These are phyloP conservation scores for Arthrobotrys entomopaga DNA, from an alignment of 2,329 filamentous ascomycete genomes.

Conservation along the genomic window DNA sequence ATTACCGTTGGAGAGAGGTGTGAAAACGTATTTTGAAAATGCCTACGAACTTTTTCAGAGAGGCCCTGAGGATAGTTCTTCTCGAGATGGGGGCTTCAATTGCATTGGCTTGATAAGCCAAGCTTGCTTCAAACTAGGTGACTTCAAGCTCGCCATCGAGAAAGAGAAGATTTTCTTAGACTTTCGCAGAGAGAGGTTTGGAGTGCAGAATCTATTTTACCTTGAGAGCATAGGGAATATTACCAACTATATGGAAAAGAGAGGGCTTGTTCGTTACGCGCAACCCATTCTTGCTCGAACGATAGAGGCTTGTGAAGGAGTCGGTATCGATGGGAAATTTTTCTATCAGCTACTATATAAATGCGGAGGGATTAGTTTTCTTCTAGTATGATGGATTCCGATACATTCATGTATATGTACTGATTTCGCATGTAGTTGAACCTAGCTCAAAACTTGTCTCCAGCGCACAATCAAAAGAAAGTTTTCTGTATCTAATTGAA, in stretches of 20 bases:
- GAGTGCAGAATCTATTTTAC: not conserved
- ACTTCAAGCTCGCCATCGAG: constrained; percentile 3
- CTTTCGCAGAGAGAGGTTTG: not conserved
- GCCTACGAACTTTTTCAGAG: no score
- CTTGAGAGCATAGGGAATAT: not conserved
- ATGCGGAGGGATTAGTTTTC: not conserved
- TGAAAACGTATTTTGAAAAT: no score
- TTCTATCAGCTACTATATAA: not conserved
- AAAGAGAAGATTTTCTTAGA: constrained; percentile 4
- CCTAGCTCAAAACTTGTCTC: no score
- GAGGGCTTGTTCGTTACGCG: constrained; percentile 4
- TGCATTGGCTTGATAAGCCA: not conserved
- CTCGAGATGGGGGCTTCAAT: no score
- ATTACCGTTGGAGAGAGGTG: no score
- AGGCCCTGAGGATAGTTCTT: no score
- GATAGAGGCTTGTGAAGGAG: constrained; percentile 6
- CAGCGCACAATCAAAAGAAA: no score
- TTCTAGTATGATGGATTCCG: not conserved
- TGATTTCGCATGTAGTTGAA: no score
- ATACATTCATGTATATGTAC: no score
- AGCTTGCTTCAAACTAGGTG: not conserved
- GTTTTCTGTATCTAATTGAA: no score
- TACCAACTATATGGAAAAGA: constrained; percentile 3
- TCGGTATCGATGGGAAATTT: not conserved
- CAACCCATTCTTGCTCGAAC: constrained; percentile 1